A percentile compares a stretch with the other conserved stretches of the same genome.
These are phyloP conservation scores for Zea luxurians DNA, from an alignment of 176 grass and related monocot genomes.

Conservation along the genomic window DNA sequence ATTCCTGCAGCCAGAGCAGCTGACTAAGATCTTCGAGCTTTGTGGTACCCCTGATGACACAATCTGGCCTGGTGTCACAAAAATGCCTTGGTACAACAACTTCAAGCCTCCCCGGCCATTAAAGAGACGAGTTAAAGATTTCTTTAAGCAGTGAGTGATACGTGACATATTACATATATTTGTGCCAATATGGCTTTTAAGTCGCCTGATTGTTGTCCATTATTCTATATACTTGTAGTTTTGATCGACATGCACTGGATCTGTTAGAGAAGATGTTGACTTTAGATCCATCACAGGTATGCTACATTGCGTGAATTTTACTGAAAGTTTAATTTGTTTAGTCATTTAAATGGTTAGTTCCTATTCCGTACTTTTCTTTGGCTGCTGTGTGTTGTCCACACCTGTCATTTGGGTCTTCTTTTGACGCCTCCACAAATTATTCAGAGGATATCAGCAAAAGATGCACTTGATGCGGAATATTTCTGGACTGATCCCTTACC, in stretches of 20 bases:
- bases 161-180: not conserved
- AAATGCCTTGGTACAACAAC: constrained; percentile 99
- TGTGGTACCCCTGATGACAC: constrained; percentile 89
- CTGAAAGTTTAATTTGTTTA: not conserved
- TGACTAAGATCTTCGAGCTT: constrained; percentile 87
- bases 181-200: constrained; percentile 18
- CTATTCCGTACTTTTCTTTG: not conserved
- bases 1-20: constrained; percentile 78
- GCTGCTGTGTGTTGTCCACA: not conserved
- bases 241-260: constrained; percentile 91
- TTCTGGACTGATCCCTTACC: constrained; percentile 96
- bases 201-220: not conserved
- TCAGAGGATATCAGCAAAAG: constrained; percentile 92
- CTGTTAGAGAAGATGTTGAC: constrained; percentile 92
- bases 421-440: not conserved
- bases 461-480: constrained; percentile 94
- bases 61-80: constrained; percentile 93
- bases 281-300: constrained; percentile 80
- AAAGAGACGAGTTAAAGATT: constrained; percentile 83
- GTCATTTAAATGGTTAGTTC: not conserved
- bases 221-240: constrained; percentile 48
- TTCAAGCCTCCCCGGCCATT: constrained; percentile 77
- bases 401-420: not conserved
- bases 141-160: constrained; percentile 88
- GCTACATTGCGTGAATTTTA: not conserved